Percentiles rank a stretch among this genome's conserved stretches.
Conservation (phyloP, 805 yeast species). For the Kodamaea fukazawae region DNA sequence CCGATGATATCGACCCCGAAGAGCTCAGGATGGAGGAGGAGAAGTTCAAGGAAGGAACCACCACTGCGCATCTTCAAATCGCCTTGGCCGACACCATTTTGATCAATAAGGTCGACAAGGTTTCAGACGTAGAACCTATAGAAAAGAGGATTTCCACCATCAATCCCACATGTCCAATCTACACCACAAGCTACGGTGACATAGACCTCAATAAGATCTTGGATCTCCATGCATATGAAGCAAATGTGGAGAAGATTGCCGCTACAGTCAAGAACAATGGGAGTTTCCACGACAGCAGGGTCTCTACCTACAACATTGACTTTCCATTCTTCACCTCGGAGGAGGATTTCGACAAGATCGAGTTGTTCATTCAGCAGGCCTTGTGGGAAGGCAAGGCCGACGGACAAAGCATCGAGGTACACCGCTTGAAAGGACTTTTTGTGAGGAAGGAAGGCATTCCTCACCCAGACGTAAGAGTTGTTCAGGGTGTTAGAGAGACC, state of each 20-base stretch:
- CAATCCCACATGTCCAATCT: slow-evolving; percentile 66
- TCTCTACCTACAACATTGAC: slow-evolving; percentile 38
- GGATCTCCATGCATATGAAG: slow-evolving; percentile 76
- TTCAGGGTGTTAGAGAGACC: slow-evolving; percentile 93
- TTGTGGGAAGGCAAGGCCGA: slow-evolving; percentile 66
- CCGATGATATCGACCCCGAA: slow-evolving; percentile 21
- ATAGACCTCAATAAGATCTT: slow-evolving; percentile 63
- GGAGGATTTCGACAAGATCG: slow-evolving; percentile 46
- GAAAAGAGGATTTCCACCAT: slow-evolving; percentile 46
- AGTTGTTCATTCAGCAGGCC: slow-evolving; percentile 62
- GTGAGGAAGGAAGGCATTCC: slow-evolving; percentile 27
- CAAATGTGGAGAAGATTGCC: slow-evolving; percentile 20
- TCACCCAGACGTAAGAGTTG: slow-evolving; percentile 45
- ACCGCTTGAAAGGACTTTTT: slow-evolving; percentile 77
- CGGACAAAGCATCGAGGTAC: slow-evolving; percentile 58
- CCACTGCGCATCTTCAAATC: slow-evolving; percentile 86
- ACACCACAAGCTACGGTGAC: slow-evolving; percentile 71
- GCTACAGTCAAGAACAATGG: slow-evolving; percentile 7
- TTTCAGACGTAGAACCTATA: slow-evolving; percentile 31
- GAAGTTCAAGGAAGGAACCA: slow-evolving; percentile 44
- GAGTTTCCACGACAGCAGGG: slow-evolving; percentile 39
- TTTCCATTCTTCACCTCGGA: slow-evolving; percentile 40
- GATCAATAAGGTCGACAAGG: slow-evolving; percentile 71
- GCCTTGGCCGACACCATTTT: slow-evolving; percentile 85
- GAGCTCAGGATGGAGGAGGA: slow-evolving; percentile 30